phyloP scores from a whole-genome alignment of 441 rosid genomes.

The Gossypium trilobum region DNA sequence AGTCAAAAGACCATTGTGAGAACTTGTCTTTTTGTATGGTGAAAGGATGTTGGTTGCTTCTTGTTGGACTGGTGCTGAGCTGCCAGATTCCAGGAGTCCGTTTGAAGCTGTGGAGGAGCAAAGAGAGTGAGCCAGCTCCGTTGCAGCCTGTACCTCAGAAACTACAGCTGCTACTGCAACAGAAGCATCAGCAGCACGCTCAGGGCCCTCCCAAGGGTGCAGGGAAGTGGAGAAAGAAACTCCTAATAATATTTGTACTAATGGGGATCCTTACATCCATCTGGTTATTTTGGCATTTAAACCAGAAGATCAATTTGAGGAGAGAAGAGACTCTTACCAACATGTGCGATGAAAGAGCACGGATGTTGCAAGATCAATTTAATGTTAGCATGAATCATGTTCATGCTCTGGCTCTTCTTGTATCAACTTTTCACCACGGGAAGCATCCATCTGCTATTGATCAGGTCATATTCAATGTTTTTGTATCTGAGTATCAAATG shows the following conservation, averaged over 20 bases:
- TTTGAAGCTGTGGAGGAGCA: slow-evolving; percentile 29
- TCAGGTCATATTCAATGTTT: slow-evolving; percentile 49
- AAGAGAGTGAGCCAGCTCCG: slow-evolving; percentile 24
- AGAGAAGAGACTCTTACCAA: slow-evolving; percentile 66
- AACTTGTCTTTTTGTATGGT: slow-evolving; percentile 27
- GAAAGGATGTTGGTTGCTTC: slow-evolving; percentile 48
- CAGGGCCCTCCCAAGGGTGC: slow-evolving; percentile 42
- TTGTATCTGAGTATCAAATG: neutral
- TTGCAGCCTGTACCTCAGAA: slow-evolving; percentile 39
- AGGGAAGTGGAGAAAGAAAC: slow-evolving; percentile 72
- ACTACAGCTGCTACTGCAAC: slow-evolving; percentile 34
- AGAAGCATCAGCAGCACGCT: slow-evolving; percentile 41
- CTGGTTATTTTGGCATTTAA: slow-evolving; percentile 60
- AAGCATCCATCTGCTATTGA: slow-evolving; percentile 83
- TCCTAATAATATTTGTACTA: slow-evolving; percentile 45
- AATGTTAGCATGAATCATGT: slow-evolving; percentile 97
- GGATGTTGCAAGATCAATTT: slow-evolving; percentile 97
- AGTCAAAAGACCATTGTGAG: slow-evolving; percentile 24
- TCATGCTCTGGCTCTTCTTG: slow-evolving; percentile 87
- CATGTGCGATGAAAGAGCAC: slow-evolving; percentile 94
- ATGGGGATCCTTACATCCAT: slow-evolving; percentile 48
- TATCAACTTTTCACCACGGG: slow-evolving; percentile 94
- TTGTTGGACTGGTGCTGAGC: slow-evolving; percentile 36
- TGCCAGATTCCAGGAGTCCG: slow-evolving; percentile 28
- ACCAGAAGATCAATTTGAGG: slow-evolving; percentile 25